Evolutionary conservation across 352 stramenopile genomes (phyloP), one percentile per base, ranked within the genome.

Genomic region (Phytophthora quininea): DNA sequence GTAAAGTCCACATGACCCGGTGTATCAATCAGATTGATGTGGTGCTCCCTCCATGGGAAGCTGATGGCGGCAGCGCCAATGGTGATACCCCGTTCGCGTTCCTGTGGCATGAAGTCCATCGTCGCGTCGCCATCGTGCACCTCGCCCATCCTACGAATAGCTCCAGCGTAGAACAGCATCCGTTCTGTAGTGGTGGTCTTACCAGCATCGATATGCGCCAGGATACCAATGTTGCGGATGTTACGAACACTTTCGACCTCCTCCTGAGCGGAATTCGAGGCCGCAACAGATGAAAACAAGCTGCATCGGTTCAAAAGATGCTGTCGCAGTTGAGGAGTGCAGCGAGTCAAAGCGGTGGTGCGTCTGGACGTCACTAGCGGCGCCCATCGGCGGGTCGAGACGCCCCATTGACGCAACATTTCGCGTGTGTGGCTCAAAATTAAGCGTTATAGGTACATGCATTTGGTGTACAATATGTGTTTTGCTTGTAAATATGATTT

Each of bases 121-220:
- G 80, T 92, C 2, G 86, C 80, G 66, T 94, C 83, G 7, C 84
- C 82, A 46, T 91, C 82, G 67, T 92, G 86, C 54, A 93, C 86
- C 58, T 94, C 82, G 45, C 83, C 83, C 83, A 91, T 91, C 49
- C 72, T 71, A 19, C 52, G 48, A 61, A 93, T 93, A 1, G 73
- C 74, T 48, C 85, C 97, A 27, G 97, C 93, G 86, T 99, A 99
- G 79, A 97, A 99, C 14, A 99, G 89, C 83, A 99, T 99, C 64
- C 97, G 90, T 79, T 99, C 97, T 15, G 97, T 99, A 11, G 96
- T 99, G 30, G 97, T 99, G 8, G 97, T 99, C 84, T 99, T 99
- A 15, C 97, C 97, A 7, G 97, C 97, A 78, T 99, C 97, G 67
- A 99, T 99, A 82, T 99, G 97, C 30, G 97, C 97, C 77, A 99